Evolutionary conservation across 169 alveolate species (phyloP).

Genomic region (Amoebophrya sp.): DNA sequence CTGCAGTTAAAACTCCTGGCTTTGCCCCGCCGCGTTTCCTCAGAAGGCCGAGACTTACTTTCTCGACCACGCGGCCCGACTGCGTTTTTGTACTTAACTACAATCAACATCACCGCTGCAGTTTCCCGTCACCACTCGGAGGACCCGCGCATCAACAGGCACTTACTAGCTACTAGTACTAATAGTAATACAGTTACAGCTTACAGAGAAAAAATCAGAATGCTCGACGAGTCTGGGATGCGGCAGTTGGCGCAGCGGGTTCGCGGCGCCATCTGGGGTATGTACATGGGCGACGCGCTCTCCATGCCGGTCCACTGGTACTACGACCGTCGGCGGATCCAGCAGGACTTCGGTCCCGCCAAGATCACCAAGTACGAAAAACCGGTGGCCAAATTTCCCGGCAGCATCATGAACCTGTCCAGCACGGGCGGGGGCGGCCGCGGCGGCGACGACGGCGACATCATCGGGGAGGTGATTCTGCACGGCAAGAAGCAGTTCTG

Average conservation of each 20-base stretch:
- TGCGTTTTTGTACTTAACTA: too few relatives aligned
- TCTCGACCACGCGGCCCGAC: too few relatives aligned
- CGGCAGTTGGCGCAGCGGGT: constrained; percentile 1
- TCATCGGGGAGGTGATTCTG: constrained; percentile 18
- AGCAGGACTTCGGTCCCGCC: constrained; percentile 12
- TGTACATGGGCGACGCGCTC: constrained; percentile 26
- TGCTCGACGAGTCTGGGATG: too few relatives aligned
- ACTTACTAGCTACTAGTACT: too few relatives aligned
- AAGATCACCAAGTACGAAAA: neutral
- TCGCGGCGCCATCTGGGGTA: constrained; percentile 26
- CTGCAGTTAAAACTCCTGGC: too few relatives aligned
- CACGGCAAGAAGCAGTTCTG: constrained; percentile 25
- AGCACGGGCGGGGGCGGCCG: constrained; percentile 34
- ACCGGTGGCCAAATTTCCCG: constrained; percentile 21
- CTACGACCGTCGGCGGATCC: constrained; percentile 21
- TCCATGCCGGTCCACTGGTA: constrained; percentile 34
- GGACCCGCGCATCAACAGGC: too few relatives aligned
- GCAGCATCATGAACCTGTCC: constrained; percentile 26
- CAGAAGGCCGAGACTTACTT: too few relatives aligned
- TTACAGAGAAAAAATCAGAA: too few relatives aligned
- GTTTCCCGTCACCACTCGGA: too few relatives aligned
- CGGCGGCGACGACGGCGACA: neutral
- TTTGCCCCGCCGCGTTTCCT: too few relatives aligned
- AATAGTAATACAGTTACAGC: too few relatives aligned
- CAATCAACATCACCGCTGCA: too few relatives aligned